Percentiles rank a stretch among this genome's conserved stretches.
These are phyloP conservation scores for Pseudonitzschia pungens DNA, from an alignment of 108 stramenopile species.

Conservation along the genomic window DNA sequence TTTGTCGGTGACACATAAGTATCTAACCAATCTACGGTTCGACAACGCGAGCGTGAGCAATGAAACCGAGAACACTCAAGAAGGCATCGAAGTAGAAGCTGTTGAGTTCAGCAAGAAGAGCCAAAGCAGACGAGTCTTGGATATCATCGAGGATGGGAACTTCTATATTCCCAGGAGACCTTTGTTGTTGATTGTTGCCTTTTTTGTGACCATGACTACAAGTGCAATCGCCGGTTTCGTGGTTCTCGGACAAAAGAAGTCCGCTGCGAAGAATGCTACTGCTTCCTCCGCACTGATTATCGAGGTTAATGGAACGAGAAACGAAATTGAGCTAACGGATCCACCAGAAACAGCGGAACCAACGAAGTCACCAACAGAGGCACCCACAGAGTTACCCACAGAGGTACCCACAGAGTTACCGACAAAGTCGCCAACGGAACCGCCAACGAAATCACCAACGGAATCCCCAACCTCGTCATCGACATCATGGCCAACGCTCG, in stretches of 20 bases:
- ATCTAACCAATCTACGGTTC: background rate
- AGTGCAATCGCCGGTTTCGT: background rate
- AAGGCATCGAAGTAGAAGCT: slow-evolving; percentile 12
- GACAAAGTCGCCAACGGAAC: too few species aligned
- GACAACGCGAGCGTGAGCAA: background rate
- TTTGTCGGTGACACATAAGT: too few species aligned
- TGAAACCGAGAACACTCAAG: background rate
- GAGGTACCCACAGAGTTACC: too few species aligned
- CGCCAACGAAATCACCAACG: too few species aligned
- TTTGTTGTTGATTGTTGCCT: background rate
- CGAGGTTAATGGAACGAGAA: background rate
- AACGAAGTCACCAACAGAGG: too few species aligned
- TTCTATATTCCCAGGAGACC: background rate
- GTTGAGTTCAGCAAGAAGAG: background rate
- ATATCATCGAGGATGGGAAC: background rate
- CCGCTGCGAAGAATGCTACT: background rate
- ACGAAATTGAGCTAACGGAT: background rate
- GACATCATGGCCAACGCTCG: background rate
- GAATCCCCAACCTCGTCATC: background rate
- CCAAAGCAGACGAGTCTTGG: too few species aligned
- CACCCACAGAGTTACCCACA: background rate
- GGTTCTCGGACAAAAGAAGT: background rate
- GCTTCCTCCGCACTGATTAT: background rate
- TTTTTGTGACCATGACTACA: background rate
- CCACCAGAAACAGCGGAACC: background rate